Evolutionary conservation across 1,139 yeast genomes (phyloP).

Genomic region (Arxiozyma heterogenica): DNA sequence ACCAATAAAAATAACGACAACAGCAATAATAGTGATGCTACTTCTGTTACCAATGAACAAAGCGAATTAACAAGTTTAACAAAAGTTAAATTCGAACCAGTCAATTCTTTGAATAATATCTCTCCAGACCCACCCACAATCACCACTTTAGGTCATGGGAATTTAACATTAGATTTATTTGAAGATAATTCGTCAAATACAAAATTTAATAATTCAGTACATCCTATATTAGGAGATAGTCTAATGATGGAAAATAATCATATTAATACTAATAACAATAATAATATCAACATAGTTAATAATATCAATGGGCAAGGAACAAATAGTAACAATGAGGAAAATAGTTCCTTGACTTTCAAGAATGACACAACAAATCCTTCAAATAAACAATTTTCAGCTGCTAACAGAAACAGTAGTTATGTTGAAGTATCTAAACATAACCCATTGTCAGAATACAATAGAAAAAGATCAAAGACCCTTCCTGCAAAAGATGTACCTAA

Average conservation of each 20-base stretch:
- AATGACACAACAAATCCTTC: background rate
- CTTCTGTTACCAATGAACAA: background rate
- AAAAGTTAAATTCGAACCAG: constrained; percentile 48
- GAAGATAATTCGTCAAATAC: background rate
- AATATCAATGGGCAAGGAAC: background rate
- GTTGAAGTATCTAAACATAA: constrained; percentile 10
- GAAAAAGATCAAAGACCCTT: constrained; percentile 21
- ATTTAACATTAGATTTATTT: constrained; percentile 39
- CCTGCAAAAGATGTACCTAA: constrained; percentile 13
- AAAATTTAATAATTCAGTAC: background rate
- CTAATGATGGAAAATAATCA: background rate
- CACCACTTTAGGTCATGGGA: constrained; percentile 65
- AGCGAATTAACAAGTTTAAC: constrained; percentile 9
- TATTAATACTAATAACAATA: no score
- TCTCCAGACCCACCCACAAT: constrained; percentile 32
- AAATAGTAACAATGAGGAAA: background rate
- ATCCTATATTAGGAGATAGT: background rate
- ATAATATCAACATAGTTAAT: background rate
- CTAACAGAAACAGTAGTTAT: constrained; percentile 13
- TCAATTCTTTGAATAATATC: constrained; percentile 28
- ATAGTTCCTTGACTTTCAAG: background rate
- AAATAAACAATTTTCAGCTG: background rate
- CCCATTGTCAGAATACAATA: constrained; percentile 7
- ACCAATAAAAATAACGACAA: background rate
- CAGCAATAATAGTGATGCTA: background rate